Conservation (phyloP, 768 basidiomycete species). For the Termitomyces sp. region DNA sequence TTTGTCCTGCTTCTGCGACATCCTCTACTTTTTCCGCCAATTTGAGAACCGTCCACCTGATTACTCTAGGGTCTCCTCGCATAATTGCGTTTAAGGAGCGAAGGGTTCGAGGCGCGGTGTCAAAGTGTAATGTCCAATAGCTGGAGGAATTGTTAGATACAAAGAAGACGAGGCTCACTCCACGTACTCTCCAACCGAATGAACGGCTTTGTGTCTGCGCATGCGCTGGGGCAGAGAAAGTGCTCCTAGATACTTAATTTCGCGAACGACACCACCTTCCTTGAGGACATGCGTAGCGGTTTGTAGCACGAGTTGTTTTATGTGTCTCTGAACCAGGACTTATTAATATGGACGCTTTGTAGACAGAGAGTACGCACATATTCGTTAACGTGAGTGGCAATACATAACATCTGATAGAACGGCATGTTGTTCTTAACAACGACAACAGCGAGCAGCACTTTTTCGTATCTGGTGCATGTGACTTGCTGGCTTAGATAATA, state of each 20-base stretch:
- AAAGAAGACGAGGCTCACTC: not conserved
- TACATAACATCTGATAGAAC: slow-evolving; percentile 83
- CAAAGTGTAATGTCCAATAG: slow-evolving; percentile 90
- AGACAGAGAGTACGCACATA: slow-evolving; percentile 44
- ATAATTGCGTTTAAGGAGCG: slow-evolving; percentile 59
- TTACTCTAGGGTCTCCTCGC: slow-evolving; percentile 74
- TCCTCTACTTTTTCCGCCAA: slow-evolving; percentile 71
- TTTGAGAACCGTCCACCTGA: slow-evolving; percentile 79
- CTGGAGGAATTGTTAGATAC: slow-evolving; percentile 29
- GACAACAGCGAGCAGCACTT: not conserved
- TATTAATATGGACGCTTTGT: not conserved
- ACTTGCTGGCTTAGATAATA: not conserved
- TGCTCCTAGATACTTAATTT: slow-evolving; percentile 71
- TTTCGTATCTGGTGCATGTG: not conserved
- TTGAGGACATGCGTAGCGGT: slow-evolving; percentile 69
- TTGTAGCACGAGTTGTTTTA: slow-evolving; percentile 68
- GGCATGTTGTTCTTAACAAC: slow-evolving; percentile 51
- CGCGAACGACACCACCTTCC: slow-evolving; percentile 77
- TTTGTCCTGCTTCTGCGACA: slow-evolving; percentile 45
- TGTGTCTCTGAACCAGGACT: slow-evolving; percentile 46
- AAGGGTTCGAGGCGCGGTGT: slow-evolving; percentile 72
- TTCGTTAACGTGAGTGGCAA: slow-evolving; percentile 68
- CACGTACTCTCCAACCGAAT: slow-evolving; percentile 73
- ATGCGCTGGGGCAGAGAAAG: slow-evolving; percentile 69
- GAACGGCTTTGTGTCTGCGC: slow-evolving; percentile 52